Evolutionary conservation across 345 rosid species (phyloP).

Genomic region (Litchi chinensis): DNA sequence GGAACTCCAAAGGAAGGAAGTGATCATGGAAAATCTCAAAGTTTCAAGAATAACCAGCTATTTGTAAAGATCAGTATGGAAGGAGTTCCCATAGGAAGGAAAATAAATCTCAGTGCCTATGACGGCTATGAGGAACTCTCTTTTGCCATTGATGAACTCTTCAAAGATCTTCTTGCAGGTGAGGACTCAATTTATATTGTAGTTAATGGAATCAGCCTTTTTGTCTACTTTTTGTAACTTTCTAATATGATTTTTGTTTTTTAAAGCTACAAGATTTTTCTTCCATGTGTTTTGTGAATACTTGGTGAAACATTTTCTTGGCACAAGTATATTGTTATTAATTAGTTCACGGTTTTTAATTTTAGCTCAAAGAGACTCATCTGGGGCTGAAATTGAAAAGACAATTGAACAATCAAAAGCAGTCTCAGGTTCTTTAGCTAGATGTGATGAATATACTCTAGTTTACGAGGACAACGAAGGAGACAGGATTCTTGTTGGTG

Average conservation of each 20-base stretch:
- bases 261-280: not conserved
- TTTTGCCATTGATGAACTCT: conserved; percentile 46
- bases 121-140: conserved; percentile 50
- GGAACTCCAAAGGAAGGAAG: conserved; percentile 21
- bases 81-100: conserved; percentile 54
- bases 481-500: conserved; percentile 53
- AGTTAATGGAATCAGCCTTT: not conserved
- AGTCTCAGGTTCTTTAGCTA: conserved; percentile 11
- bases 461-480: conserved; percentile 57
- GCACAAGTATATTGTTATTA: not conserved
- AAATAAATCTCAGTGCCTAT: conserved; percentile 45
- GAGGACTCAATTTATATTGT: not conserved
- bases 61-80: conserved; percentile 52
- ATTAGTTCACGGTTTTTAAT: not conserved
- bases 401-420: conserved; percentile 7
- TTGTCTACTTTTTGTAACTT: not conserved
- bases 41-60: conserved; percentile 19
- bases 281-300: not conserved
- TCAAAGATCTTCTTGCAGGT: conserved; percentile 48
- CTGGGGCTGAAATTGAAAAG: not conserved
- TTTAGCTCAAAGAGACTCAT: conserved; percentile 27
- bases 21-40: conserved; percentile 6
- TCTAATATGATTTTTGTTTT: not conserved
- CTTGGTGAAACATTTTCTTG: not conserved
- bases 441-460: conserved; percentile 38